These are phyloP conservation scores for Prunus mongolica DNA, from an alignment of 306 rosid species.

Conservation along the genomic window DNA sequence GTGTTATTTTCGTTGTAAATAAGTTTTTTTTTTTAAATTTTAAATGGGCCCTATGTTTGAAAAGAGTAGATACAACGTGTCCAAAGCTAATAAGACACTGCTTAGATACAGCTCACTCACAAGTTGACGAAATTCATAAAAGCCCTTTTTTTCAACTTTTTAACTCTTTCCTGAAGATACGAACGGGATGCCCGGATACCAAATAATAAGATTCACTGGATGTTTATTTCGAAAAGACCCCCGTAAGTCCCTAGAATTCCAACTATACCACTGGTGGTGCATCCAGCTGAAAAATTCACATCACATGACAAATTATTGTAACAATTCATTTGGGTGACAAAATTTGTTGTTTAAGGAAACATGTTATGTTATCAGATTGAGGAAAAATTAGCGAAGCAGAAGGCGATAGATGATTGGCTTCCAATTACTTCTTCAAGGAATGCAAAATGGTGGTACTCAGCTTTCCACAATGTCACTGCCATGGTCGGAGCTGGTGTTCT, in stretches of 20 bases:
- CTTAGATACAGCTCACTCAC: not conserved
- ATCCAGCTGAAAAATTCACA: not conserved
- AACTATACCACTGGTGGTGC: not conserved
- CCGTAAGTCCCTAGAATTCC: not conserved
- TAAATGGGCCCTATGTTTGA: not conserved
- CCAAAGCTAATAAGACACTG: not conserved
- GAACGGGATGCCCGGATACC: not conserved
- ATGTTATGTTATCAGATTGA: slow-evolving; percentile 10
- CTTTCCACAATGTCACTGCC: slow-evolving; percentile 68
- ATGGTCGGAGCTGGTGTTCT: slow-evolving; percentile 76
- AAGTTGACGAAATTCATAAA: not conserved
- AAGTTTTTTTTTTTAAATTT: no score
- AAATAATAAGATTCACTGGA: not conserved
- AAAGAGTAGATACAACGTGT: not conserved
- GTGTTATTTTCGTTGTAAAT: no score
- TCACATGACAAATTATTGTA: no score
- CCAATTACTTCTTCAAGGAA: slow-evolving; percentile 55
- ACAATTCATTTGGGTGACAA: not conserved
- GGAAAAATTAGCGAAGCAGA: slow-evolving; percentile 23
- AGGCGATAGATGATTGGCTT: slow-evolving; percentile 56
- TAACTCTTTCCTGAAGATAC: not conserved
- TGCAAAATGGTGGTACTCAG: slow-evolving; percentile 71
- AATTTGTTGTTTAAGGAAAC: not conserved
- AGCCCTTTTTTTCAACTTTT: not conserved
- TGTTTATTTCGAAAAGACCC: not conserved